A percentile compares a stretch with the other conserved stretches of the same genome.
These are phyloP conservation scores for Sequoiadendron giganteum DNA, from an alignment of 75 land plant species.

Conservation along the genomic window DNA sequence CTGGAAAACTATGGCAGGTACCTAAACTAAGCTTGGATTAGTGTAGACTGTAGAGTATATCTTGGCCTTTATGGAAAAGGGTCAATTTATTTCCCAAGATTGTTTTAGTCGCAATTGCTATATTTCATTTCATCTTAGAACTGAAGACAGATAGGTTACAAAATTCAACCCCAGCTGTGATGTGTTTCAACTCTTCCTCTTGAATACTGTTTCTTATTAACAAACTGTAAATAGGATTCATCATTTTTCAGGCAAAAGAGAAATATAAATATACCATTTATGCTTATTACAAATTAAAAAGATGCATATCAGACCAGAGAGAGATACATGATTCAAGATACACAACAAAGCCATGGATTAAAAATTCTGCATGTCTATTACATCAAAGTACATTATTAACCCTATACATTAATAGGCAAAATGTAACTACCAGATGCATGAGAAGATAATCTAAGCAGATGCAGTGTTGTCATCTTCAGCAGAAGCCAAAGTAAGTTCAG, in stretches of 20 bases:
- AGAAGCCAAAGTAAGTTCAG: slow-evolving; percentile 73
- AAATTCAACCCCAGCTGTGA: neutral
- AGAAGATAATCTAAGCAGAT: slow-evolving; percentile 22
- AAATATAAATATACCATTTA: neutral
- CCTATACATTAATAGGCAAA: neutral
- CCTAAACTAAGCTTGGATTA: neutral
- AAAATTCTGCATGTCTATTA: neutral
- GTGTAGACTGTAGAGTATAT: neutral
- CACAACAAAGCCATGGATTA: neutral
- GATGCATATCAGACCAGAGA: neutral
- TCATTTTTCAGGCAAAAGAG: neutral
- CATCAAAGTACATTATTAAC: neutral
- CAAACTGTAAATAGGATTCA: neutral
- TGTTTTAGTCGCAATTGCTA: neutral
- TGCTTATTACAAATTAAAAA: no score
- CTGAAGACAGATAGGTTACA: neutral
- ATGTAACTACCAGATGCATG: neutral
- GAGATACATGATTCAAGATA: neutral
- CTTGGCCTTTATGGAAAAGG: neutral
- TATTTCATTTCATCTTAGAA: neutral
- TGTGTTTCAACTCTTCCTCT: neutral
- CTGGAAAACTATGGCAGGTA: neutral
- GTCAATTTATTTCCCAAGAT: neutral
- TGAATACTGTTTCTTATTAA: neutral
- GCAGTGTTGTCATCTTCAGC: slow-evolving; percentile 47